Conservation (phyloP, 1,284 basidiomycete genomes). For the Volvariella volvacea region DNA sequence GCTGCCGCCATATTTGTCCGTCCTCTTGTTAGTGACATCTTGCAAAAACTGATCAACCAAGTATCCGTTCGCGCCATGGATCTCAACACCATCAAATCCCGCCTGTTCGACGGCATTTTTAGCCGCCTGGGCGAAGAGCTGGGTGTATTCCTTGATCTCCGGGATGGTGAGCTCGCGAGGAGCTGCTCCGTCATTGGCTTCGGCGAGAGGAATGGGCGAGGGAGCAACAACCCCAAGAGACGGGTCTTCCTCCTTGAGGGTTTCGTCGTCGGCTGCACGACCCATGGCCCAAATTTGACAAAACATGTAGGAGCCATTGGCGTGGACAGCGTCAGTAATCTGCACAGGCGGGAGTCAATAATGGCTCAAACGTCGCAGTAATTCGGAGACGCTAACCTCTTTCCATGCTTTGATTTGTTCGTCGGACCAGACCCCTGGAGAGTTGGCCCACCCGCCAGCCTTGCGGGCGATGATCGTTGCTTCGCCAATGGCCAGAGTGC, state of each 20-base stretch:
- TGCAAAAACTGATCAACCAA: constrained; percentile 21
- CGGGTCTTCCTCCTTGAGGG: constrained; percentile 18
- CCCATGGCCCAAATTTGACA: constrained; percentile 47
- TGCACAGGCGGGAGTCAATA: constrained; percentile 7
- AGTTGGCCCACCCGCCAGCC: constrained; percentile 29
- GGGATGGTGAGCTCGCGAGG: constrained; percentile 13
- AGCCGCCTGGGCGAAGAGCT: constrained; percentile 17
- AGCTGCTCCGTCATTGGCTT: background rate
- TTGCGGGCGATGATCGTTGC: constrained; percentile 33
- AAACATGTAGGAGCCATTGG: constrained; percentile 37
- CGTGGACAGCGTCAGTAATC: constrained; percentile 30
- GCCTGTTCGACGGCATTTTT: constrained; percentile 17
- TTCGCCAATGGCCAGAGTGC: constrained; percentile 44
- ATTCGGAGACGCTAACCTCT: too few species aligned
- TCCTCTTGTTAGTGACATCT: constrained; percentile 26
- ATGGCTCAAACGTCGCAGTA: background rate
- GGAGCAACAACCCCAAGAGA: constrained; percentile 12
- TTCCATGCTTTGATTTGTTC: constrained; percentile 44
- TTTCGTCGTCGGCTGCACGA: constrained; percentile 24
- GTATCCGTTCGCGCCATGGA: constrained; percentile 19
- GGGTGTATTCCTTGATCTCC: constrained; percentile 16
- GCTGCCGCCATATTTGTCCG: constrained; percentile 51
- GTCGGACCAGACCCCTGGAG: constrained; percentile 37
- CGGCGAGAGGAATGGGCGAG: constrained; percentile 12
- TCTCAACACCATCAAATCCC: constrained; percentile 21